phyloP scores from a whole-genome alignment of 139 green algal genomes.

The Coelastrella sp. region DNA sequence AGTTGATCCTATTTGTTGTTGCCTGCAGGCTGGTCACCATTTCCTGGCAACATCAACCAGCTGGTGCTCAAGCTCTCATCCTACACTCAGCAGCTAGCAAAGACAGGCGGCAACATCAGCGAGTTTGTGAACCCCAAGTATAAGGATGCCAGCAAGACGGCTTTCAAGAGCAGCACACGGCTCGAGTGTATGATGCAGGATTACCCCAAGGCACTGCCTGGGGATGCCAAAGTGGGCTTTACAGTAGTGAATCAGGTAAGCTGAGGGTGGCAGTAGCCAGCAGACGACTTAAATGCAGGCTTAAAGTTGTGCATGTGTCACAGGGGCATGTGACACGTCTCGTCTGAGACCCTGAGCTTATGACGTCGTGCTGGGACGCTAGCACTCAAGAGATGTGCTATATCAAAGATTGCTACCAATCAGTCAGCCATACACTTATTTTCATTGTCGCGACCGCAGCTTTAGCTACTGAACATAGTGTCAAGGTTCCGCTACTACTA shows the following conservation, averaged over 20 bases:
- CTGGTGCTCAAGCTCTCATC: slow-evolving; percentile 88
- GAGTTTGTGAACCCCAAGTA: slow-evolving; percentile 99
- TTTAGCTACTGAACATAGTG: too few relatives aligned
- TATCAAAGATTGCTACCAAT: too few relatives aligned
- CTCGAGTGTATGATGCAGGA: slow-evolving; percentile 99
- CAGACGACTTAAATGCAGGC: too few relatives aligned
- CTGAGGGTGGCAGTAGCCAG: not conserved
- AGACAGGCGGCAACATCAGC: slow-evolving; percentile 86
- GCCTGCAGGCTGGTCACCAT: slow-evolving; percentile 92
- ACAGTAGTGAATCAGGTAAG: slow-evolving; percentile 90
- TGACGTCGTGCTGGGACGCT: too few relatives aligned
- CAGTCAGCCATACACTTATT: too few relatives aligned
- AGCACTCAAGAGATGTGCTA: too few relatives aligned
- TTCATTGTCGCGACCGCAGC: too few relatives aligned
- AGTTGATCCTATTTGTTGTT: not conserved
- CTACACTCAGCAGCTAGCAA: slow-evolving; percentile 83
- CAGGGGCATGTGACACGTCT: too few relatives aligned
- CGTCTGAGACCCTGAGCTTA: too few relatives aligned
- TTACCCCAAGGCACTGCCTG: slow-evolving; percentile 85
- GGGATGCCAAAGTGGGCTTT: slow-evolving; percentile 89
- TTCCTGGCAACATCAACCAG: slow-evolving; percentile 98
- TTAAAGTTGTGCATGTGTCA: too few relatives aligned
- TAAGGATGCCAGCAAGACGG: slow-evolving; percentile 86
- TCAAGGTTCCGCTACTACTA: too few relatives aligned
- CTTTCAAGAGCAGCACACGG: slow-evolving; percentile 95